Percentiles rank a stretch among this genome's conserved stretches.
Conservation (phyloP, 2,329 filamentous ascomycete genomes). For the Daldinia eschscholtzii region DNA sequence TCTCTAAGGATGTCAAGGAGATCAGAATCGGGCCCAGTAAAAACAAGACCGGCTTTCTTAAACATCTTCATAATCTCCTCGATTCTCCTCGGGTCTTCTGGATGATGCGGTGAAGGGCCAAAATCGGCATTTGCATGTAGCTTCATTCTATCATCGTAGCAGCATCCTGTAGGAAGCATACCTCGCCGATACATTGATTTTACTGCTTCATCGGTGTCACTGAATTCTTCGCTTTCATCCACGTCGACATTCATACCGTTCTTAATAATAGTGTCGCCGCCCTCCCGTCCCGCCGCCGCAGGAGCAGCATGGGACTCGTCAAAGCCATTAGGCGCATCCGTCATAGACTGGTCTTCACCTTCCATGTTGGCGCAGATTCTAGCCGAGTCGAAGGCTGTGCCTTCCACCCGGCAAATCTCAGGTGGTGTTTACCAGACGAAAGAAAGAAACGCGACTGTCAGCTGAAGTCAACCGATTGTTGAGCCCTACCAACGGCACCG, state of each 20-base stretch:
- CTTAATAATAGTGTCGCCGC: slow-evolving; percentile 48
- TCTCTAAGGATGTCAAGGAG: slow-evolving; percentile 64
- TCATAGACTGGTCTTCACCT: slow-evolving; percentile 60
- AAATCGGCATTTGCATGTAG: slow-evolving; percentile 90
- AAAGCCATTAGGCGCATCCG: slow-evolving; percentile 58
- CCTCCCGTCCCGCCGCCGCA: slow-evolving; percentile 29
- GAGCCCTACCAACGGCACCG: slow-evolving; percentile 8
- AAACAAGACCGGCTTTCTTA: slow-evolving; percentile 83
- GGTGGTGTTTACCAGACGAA: neutral
- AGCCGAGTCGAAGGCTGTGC: slow-evolving; percentile 32
- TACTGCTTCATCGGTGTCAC: slow-evolving; percentile 53
- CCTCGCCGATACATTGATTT: slow-evolving; percentile 59
- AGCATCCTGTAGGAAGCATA: slow-evolving; percentile 78
- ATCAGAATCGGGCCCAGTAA: slow-evolving; percentile 67
- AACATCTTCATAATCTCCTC: slow-evolving; percentile 93
- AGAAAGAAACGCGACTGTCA: neutral
- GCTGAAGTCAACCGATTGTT: slow-evolving; percentile 11
- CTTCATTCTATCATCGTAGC: slow-evolving; percentile 96
- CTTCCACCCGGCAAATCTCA: slow-evolving; percentile 24
- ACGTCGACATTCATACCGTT: slow-evolving; percentile 55
- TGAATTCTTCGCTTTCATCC: slow-evolving; percentile 49
- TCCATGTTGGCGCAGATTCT: slow-evolving; percentile 52
- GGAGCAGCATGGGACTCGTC: slow-evolving; percentile 53
- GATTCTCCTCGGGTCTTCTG: slow-evolving; percentile 93
- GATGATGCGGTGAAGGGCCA: slow-evolving; percentile 82